Evolutionary conservation across 1,284 basidiomycete species (phyloP).

Genomic region (Lentinus polychrous): DNA sequence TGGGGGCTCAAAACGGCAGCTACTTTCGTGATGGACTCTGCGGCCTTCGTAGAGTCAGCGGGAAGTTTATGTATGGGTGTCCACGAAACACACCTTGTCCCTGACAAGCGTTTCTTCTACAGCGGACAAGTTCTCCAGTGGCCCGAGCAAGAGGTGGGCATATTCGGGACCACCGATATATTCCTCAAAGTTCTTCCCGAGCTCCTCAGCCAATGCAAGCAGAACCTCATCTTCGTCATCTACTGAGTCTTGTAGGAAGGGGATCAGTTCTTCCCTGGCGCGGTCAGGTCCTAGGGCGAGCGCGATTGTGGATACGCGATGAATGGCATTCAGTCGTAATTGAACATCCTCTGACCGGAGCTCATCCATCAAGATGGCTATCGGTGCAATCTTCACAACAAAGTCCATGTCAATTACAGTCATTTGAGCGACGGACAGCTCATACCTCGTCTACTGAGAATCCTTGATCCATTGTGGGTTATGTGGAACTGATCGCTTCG

Average conservation of each 20-base stretch:
- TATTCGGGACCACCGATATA: slow-evolving; percentile 90
- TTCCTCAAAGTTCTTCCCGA: slow-evolving; percentile 88
- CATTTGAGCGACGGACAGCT: not conserved
- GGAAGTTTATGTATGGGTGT: not conserved
- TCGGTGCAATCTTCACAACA: slow-evolving; percentile 62
- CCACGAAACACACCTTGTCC: slow-evolving; percentile 74
- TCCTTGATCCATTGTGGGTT: slow-evolving; percentile 50
- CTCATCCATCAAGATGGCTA: slow-evolving; percentile 91
- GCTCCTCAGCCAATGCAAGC: slow-evolving; percentile 92
- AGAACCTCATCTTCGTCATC: slow-evolving; percentile 99
- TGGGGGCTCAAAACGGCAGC: slow-evolving; percentile 70
- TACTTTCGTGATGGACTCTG: slow-evolving; percentile 94
- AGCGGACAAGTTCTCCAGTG: slow-evolving; percentile 92
- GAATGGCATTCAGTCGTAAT: slow-evolving; percentile 93
- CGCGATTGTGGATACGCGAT: slow-evolving; percentile 97
- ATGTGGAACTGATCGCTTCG: not conserved
- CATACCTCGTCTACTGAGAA: slow-evolving; percentile 51
- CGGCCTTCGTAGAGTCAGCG: slow-evolving; percentile 52
- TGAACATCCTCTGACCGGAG: slow-evolving; percentile 93
- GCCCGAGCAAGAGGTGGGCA: slow-evolving; percentile 87
- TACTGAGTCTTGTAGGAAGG: slow-evolving; percentile 96
- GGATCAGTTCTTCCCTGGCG: slow-evolving; percentile 92
- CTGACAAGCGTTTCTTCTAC: slow-evolving; percentile 98
- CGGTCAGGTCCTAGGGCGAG: slow-evolving; percentile 95
- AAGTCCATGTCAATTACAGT: not conserved